Evolutionary conservation across 768 basidiomycete genomes (phyloP).

Genomic region (Hortiboletus campestris): DNA sequence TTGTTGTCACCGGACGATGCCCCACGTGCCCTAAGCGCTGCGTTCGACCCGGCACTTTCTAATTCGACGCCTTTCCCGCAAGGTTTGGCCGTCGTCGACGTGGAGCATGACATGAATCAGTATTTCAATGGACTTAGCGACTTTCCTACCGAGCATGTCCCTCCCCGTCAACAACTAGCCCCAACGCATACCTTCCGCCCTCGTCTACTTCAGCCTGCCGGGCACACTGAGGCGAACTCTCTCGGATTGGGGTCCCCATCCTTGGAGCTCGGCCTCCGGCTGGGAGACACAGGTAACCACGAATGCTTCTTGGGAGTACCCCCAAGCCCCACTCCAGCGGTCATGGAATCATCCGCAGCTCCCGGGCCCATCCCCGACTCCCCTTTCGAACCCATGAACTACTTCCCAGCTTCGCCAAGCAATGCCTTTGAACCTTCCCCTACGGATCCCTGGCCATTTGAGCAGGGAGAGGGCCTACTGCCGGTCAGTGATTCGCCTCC

Average conservation of each 20-base stretch:
- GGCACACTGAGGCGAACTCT: neutral
- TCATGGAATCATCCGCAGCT: neutral
- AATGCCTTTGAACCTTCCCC: neutral
- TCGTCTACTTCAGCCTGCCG: slow-evolving; percentile 2
- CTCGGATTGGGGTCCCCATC: slow-evolving; percentile 5
- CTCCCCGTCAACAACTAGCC: neutral
- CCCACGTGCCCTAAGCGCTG: neutral
- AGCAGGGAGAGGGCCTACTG: neutral
- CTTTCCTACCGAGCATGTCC: slow-evolving; percentile 16
- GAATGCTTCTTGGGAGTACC: slow-evolving; percentile 30
- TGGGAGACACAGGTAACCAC: slow-evolving; percentile 2
- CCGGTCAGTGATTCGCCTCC: neutral
- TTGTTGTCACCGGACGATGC: neutral
- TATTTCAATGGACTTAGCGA: slow-evolving; percentile 28
- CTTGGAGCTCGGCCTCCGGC: slow-evolving; percentile 5
- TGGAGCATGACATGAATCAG: slow-evolving; percentile 24
- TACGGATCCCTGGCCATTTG: slow-evolving; percentile 9
- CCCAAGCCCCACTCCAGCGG: slow-evolving; percentile 19
- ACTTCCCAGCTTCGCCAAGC: slow-evolving; percentile 4
- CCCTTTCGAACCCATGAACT: neutral
- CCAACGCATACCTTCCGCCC: slow-evolving; percentile 10
- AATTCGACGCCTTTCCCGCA: neutral
- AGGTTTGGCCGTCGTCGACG: slow-evolving; percentile 4
- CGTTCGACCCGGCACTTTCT: neutral
- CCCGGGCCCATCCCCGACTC: neutral